Conservation (phyloP, 139 green algal genomes). For the Coelastrella sp. region DNA sequence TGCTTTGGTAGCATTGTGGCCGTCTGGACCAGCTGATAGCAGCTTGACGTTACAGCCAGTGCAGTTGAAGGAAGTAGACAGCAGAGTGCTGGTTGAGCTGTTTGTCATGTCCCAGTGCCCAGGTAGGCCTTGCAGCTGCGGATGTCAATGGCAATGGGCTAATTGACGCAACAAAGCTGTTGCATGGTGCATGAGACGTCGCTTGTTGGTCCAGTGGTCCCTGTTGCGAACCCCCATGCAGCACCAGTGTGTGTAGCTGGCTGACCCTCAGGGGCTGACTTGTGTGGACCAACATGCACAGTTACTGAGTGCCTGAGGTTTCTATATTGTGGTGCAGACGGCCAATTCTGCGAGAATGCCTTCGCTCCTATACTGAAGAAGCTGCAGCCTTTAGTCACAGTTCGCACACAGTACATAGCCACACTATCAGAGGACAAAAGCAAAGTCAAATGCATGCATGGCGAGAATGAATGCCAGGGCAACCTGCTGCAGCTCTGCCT, state of each 20-base stretch:
- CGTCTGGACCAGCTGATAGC: background rate
- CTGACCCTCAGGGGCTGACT: too few species aligned
- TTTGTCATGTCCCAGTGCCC: constrained; percentile 31
- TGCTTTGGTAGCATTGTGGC: background rate
- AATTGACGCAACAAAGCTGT: too few species aligned
- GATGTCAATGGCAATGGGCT: too few species aligned
- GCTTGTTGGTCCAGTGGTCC: too few species aligned
- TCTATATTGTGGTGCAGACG: constrained; percentile 11
- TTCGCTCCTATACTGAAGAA: background rate
- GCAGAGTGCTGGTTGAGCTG: constrained; percentile 27
- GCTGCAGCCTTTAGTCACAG: background rate
- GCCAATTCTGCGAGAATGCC: constrained; percentile 20
- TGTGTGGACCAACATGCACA: background rate
- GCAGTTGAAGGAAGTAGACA: background rate
- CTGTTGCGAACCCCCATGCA: too few species aligned
- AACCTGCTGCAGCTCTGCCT: constrained; percentile 48
- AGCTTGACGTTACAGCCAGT: background rate
- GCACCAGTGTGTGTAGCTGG: too few species aligned
- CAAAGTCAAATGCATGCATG: constrained; percentile 36
- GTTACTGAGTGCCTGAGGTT: background rate
- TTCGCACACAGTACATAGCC: constrained; percentile 44
- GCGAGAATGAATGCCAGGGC: constrained; percentile 10
- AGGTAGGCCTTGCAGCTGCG: too few species aligned
- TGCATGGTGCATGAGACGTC: too few species aligned
- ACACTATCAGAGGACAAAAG: background rate